Base-by-base conservation (phyloP, 192 early-diverging fungal species). In the Haplosporangium gracile region DNA sequence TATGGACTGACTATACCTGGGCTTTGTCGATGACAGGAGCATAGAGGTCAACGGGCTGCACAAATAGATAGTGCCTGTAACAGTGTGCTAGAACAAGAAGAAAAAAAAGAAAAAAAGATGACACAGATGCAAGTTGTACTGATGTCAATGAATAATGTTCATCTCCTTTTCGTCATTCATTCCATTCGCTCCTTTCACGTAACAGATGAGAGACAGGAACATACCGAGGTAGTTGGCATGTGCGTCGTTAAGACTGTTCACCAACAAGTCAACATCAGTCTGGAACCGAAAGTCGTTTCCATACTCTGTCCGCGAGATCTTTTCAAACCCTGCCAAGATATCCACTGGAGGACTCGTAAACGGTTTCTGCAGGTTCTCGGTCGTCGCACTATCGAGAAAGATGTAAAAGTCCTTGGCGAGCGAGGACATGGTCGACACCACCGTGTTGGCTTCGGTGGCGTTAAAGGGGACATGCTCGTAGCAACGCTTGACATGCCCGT, bases 221-320 rank as follows among this genome's bases (percentile, higher is more conserved):
- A 70, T 75, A 86, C 84, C 70, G 11, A 86, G 39, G 40, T 86
- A 86, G 76, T 86, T 86, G 7, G 84, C 84, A 34, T 86, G 84
- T 0, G 84, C 84, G 20, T 86, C 84, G 38, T 86, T 86, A 2
- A 86, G 73, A 6, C 65, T 43, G 34, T 70, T 81, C 11, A 86
- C 49, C 26, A 86, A 51, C 22, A 76, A 11, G 15, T 81, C 79
- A 18, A 86, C 71, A 29, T 76, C 70, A 4, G 60, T 78, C 0
- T 86, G 84, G 57, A 86, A 86, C 29, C 70, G 34, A 55, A 78
- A 86, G 39, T 86, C 84, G 38, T 34, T 36, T 7, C 57, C 29
- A 40, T 74, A 86, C 1, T 74, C n/a, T 16, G 49, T 70, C 26
- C 40, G 63, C 9, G 73, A 70, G 22, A 86, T 71, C 42, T n/a